Conservation (phyloP, 108 stramenopile species). For the Poteriospumella lacustris region DNA sequence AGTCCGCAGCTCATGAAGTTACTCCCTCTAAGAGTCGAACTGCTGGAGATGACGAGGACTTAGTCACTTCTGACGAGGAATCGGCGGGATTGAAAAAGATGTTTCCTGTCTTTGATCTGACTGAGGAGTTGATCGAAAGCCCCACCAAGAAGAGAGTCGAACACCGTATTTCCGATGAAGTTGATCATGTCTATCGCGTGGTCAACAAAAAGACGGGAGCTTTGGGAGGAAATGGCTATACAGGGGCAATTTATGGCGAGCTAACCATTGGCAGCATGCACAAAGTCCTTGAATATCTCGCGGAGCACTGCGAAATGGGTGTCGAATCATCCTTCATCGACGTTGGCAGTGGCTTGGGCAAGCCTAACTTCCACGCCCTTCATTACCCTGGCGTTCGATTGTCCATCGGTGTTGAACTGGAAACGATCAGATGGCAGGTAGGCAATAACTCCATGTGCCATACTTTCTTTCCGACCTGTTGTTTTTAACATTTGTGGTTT, state of each 20-base stretch:
- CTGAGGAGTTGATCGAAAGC: too few species aligned
- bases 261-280: slow-evolving; percentile 78
- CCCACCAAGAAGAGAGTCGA: too few species aligned
- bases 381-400: slow-evolving; percentile 76
- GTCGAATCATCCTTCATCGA: slow-evolving; percentile 81
- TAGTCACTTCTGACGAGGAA: too few species aligned
- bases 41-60: too few species aligned
- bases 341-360: slow-evolving; percentile 91
- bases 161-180: too few species aligned
- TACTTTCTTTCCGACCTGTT: background rate
- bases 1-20: too few species aligned
- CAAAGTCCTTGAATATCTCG: slow-evolving; percentile 56
- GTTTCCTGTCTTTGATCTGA: too few species aligned
- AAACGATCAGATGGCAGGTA: slow-evolving; percentile 70
- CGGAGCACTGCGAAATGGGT: slow-evolving; percentile 64
- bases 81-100: too few species aligned
- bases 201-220: slow-evolving; percentile 71
- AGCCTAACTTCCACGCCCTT: slow-evolving; percentile 91
- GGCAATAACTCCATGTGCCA: background rate
- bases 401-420: slow-evolving; percentile 83
- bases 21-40: too few species aligned
- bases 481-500: background rate
- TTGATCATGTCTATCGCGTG: slow-evolving; percentile 32
- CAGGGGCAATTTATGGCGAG: slow-evolving; percentile 91
- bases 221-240: slow-evolving; percentile 74